Evolutionary conservation across 2,329 filamentous ascomycete species (phyloP).

Genomic region (Colletotrichum simmondsii): DNA sequence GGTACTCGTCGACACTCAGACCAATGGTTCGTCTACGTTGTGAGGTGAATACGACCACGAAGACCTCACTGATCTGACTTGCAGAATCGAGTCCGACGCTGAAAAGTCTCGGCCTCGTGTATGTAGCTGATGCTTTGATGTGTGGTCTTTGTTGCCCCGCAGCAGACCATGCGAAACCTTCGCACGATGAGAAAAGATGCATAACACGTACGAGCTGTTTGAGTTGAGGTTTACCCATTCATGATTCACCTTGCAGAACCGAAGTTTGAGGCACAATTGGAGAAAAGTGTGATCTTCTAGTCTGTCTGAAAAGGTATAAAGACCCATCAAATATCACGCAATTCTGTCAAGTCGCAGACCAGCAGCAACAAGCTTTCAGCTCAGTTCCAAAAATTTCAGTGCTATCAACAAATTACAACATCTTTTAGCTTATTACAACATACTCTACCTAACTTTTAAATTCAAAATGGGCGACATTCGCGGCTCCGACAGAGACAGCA

Average conservation of each 20-base stretch:
- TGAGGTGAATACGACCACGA: background rate
- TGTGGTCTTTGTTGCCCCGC: background rate
- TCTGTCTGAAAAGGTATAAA: conserved; percentile 15
- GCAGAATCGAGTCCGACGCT: background rate
- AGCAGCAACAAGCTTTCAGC: background rate
- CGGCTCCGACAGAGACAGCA: conserved; percentile 27
- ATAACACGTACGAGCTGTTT: conserved; percentile 3
- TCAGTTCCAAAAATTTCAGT: background rate
- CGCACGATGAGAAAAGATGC: conserved; percentile 15
- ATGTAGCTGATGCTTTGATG: background rate
- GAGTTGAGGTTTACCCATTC: conserved; percentile 19
- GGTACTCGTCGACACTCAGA: conserved; percentile 4
- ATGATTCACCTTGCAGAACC: conserved; percentile 23
- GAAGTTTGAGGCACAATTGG: background rate
- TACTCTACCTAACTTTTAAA: conserved; percentile 31
- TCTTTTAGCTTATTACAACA: conserved; percentile 10
- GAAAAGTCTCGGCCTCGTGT: conserved; percentile 1
- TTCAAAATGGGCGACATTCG: conserved; percentile 34
- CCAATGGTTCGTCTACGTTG: background rate
- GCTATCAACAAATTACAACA: conserved; percentile 9
- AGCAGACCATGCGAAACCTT: conserved; percentile 24
- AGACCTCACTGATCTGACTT: background rate
- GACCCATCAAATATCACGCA: background rate
- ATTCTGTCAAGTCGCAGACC: rapidly evolving
- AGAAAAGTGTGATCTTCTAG: background rate